A percentile compares a stretch with the other conserved stretches of the same genome.
Evolutionary conservation across 1,139 yeast species (phyloP).

Genomic region (Taiozyma sp.): DNA sequence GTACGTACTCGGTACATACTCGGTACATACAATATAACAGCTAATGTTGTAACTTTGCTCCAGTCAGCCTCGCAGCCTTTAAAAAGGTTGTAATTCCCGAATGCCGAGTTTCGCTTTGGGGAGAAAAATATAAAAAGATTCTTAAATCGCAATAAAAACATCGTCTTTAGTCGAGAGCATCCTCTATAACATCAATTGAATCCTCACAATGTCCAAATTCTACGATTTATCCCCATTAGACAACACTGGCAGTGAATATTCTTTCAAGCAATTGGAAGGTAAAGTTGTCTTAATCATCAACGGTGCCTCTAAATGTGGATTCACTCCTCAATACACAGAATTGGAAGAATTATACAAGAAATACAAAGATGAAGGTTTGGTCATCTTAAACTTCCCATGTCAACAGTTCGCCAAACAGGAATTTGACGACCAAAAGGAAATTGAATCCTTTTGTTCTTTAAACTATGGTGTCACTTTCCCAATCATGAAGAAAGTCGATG

Average conservation of each 20-base stretch:
- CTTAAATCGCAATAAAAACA: neutral
- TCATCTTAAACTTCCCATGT: conserved; percentile 87
- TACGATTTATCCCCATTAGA: conserved; percentile 57
- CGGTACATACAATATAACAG: too few species aligned
- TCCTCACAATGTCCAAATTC: conserved; percentile 33
- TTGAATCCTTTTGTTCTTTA: conserved; percentile 56
- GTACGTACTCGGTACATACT: too few species aligned
- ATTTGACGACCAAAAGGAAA: conserved; percentile 67
- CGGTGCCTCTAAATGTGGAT: conserved; percentile 89
- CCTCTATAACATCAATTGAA: neutral
- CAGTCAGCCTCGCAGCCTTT: too few species aligned
- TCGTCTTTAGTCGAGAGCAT: too few species aligned
- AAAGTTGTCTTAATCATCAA: conserved; percentile 90
- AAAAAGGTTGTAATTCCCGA: too few species aligned
- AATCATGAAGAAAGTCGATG: conserved; percentile 79
- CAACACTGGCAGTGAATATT: conserved; percentile 56
- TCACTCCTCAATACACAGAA: conserved; percentile 82
- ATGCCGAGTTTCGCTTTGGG: too few species aligned
- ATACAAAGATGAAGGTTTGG: conserved; percentile 71
- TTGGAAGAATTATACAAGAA: conserved; percentile 79
- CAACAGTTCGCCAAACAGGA: conserved; percentile 91
- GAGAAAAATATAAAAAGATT: neutral
- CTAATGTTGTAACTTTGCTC: too few species aligned
- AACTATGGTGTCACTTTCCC: conserved; percentile 89
- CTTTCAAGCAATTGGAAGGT: conserved; percentile 71